A percentile compares a stretch with the other conserved stretches of the same genome.
These are phyloP conservation scores for Glomus cerebriforme DNA, from an alignment of 192 early-diverging fungal species.

Conservation along the genomic window DNA sequence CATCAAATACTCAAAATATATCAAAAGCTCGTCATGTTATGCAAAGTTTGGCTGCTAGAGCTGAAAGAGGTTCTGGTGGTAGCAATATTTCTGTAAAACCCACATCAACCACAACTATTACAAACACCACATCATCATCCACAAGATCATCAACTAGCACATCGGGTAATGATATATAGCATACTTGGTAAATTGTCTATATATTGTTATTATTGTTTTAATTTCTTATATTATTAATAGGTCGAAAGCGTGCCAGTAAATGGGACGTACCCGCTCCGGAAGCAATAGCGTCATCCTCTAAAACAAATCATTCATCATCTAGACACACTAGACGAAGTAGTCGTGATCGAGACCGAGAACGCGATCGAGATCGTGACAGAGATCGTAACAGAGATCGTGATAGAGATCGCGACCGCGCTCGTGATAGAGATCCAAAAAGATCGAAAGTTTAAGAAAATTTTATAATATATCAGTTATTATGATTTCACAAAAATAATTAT, in stretches of 20 bases:
- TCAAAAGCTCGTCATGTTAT: conserved; percentile 32
- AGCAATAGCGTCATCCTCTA: not conserved
- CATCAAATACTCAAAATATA: conserved; percentile 5
- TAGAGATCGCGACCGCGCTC: no score
- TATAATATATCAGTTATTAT: not conserved
- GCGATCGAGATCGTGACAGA: not conserved
- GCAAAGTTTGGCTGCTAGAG: conserved; percentile 33
- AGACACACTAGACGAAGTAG: conserved; percentile 3
- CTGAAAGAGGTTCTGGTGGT: not conserved
- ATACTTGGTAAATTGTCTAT: not conserved
- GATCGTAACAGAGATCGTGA: no score
- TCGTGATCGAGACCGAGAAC: conserved; percentile 18
- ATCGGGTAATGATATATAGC: conserved; percentile 10
- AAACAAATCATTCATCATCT: not conserved
- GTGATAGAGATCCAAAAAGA: not conserved
- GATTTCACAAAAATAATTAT: not conserved
- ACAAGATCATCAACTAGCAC: not conserved
- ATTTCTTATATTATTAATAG: not conserved
- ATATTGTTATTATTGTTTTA: not conserved
- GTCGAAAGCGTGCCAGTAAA: conserved; percentile 30
- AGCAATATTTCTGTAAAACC: not conserved
- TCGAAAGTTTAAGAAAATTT: not conserved
- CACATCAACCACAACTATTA: not conserved
- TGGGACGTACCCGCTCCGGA: conserved; percentile 31
- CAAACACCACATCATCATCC: not conserved